Percentiles rank a stretch among this genome's conserved stretches.
phyloP scores from a whole-genome alignment of 192 early-diverging fungal genomes.

The Backusella luteola region DNA sequence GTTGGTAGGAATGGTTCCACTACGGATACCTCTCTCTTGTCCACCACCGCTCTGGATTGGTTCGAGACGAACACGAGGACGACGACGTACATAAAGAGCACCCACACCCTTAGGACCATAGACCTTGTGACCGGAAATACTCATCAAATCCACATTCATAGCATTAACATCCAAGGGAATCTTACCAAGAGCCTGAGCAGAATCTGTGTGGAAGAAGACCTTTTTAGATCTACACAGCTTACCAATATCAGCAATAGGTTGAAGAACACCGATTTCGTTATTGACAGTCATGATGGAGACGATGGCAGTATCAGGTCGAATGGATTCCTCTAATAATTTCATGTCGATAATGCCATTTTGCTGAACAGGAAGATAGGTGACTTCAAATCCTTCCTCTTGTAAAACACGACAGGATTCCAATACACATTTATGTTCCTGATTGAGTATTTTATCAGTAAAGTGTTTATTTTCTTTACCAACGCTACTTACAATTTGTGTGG shows the following conservation, averaged over 20 bases:
- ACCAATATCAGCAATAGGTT: constrained; percentile 91
- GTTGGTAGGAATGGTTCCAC: constrained; percentile 91
- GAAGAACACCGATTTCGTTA: constrained; percentile 98
- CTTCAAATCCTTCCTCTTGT: constrained; percentile 93
- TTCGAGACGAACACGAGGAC: constrained; percentile 91
- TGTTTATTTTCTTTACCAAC: neutral
- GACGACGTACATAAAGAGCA: constrained; percentile 87
- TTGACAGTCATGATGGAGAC: constrained; percentile 98
- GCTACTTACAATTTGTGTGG: constrained; percentile 75
- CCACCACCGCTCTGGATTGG: constrained; percentile 92
- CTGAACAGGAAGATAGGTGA: constrained; percentile 90
- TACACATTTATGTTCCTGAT: constrained; percentile 95
- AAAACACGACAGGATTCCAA: constrained; percentile 95
- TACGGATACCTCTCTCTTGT: constrained; percentile 92
- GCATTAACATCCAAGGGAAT: constrained; percentile 89
- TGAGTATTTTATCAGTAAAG: neutral
- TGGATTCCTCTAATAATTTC: constrained; percentile 74
- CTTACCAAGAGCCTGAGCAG: constrained; percentile 95
- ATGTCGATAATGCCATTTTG: constrained; percentile 83
- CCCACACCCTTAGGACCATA: constrained; percentile 99
- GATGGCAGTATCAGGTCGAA: constrained; percentile 86
- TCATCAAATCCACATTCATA: constrained; percentile 95
- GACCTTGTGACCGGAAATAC: constrained; percentile 95
- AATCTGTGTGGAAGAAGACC: constrained; percentile 97
- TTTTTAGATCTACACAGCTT: constrained; percentile 81